Conservation (phyloP, 352 stramenopile genomes). For the Phytophthora uliginosa region DNA sequence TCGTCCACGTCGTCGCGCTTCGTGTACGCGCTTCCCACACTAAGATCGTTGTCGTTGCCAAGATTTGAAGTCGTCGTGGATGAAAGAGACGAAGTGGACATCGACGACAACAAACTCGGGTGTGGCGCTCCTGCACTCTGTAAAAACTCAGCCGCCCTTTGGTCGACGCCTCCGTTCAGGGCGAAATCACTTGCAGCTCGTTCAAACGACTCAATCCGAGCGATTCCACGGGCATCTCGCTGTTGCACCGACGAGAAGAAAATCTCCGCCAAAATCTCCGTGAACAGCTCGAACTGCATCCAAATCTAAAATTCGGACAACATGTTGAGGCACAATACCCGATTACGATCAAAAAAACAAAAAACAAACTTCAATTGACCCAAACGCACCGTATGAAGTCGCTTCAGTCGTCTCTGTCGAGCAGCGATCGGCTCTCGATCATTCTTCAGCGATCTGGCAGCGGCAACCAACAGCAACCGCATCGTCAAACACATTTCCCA, state of each 20-base stretch:
- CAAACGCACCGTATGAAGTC: conserved; percentile 65
- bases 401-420: conserved; percentile 58
- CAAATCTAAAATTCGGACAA: conserved; percentile 59
- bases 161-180: conserved; percentile 28
- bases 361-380: neutral
- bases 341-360: neutral
- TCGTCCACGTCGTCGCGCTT: conserved; percentile 58
- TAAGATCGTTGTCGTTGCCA: conserved; percentile 9
- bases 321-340: neutral
- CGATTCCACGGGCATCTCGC: conserved; percentile 36
- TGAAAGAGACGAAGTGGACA: conserved; percentile 39
- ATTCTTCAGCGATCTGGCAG: conserved; percentile 50
- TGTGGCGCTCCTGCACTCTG: conserved; percentile 4
- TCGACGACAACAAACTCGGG: conserved; percentile 34
- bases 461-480: neutral
- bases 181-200: conserved; percentile 41
- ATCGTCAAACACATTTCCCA: neutral
- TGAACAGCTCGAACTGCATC: conserved; percentile 82
- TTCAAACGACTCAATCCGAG: conserved; percentile 40
- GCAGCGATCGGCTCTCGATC: conserved; percentile 42
- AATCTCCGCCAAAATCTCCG: conserved; percentile 73
- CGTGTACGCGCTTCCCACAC: neutral
- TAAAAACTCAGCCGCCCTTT: conserved; percentile 21
- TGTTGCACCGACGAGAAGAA: conserved; percentile 65
- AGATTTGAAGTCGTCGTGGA: conserved; percentile 14